These are phyloP conservation scores for Cyclotella distinguenda DNA, from an alignment of 108 stramenopile genomes.

Conservation along the genomic window DNA sequence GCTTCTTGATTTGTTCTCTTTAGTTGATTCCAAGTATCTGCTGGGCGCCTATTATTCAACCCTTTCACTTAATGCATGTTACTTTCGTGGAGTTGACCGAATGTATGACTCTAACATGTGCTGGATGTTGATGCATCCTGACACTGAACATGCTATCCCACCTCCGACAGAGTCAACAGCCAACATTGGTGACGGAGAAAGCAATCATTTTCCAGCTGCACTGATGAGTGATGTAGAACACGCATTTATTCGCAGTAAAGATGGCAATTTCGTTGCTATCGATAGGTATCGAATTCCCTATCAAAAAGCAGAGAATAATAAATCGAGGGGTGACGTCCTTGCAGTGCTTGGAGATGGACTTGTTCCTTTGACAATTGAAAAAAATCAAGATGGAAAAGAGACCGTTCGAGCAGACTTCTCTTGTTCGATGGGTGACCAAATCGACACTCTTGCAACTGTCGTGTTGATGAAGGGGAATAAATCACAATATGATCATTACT, in stretches of 20 bases:
- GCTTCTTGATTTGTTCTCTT: slow-evolving; percentile 37
- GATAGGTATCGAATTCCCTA: slow-evolving; percentile 35
- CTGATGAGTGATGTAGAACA: slow-evolving; percentile 51
- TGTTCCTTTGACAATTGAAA: slow-evolving; percentile 38
- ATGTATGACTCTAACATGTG: slow-evolving; percentile 52
- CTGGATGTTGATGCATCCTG: slow-evolving; percentile 47
- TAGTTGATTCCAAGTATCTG: slow-evolving; percentile 45
- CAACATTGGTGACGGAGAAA: slow-evolving; percentile 12
- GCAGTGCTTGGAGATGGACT: slow-evolving; percentile 42
- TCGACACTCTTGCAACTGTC: slow-evolving; percentile 29
- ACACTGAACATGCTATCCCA: slow-evolving; percentile 17
- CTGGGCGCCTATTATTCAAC: slow-evolving; percentile 47
- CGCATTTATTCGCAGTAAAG: slow-evolving; percentile 39
- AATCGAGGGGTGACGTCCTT: slow-evolving; percentile 13
- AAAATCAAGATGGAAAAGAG: slow-evolving; percentile 27
- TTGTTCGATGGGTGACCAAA: slow-evolving; percentile 35
- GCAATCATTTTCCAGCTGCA: slow-evolving; percentile 29
- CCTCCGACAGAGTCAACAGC: slow-evolving; percentile 25
- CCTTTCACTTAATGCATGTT: slow-evolving; percentile 44
- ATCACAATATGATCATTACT: slow-evolving; percentile 33
- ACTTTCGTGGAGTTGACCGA: slow-evolving; percentile 41
- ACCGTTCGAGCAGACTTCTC: slow-evolving; percentile 34
- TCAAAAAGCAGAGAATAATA: not conserved
- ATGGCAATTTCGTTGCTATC: slow-evolving; percentile 43
- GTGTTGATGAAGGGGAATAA: slow-evolving; percentile 40